Evolutionary conservation across 441 rosid species (phyloP), one percentile per base, ranked within the genome.

Genomic region (Macaranga tanarius): DNA sequence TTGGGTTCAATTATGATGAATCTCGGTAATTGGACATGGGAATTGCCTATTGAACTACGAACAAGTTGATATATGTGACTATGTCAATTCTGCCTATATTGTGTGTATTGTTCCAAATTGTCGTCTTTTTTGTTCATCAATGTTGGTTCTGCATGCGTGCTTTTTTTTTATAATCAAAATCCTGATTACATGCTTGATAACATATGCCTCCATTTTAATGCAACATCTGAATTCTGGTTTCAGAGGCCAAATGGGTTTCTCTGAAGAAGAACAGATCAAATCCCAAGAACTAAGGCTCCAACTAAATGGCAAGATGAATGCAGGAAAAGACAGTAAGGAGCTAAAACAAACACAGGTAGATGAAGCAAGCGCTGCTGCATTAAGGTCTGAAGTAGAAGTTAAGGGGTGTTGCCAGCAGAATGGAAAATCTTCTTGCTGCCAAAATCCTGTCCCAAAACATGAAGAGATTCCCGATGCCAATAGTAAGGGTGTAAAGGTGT

Each of bases 221-320:
- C 38, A 34, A 34, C 38, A 34, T 34, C 38, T 77, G 58, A 54
- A 61, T 77, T 70, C 72, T 79, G 19, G 65, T 64, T 77, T 62
- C 82, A 93, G 99, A 92, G 99, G 99, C 75, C 94, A 86, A 80
- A 91, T 95, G 98, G 97, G 97, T 84, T 82, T 91, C 61, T 81
- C 89, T 26, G 92, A 85, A 84, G 97, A 91, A 71, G 95, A 89
- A 55, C 98, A 93, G 81, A 80, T 84, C 83, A 85, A 77, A 77
- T 78, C 73, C 67, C 97, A 79, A 71, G 93, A 88, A 76, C 72
- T 23, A 45, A 86, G 95, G 76, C 79, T 85, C 73, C 90, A 83
- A 70, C 76, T 73, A 44, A 82, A 84, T 63, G 85, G 90, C 12
- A 77, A 79, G 72, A 73, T 78, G 19, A 75, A 81, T 60, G 16